A percentile compares a stretch with the other conserved stretches of the same genome.
Conservation (phyloP, 768 basidiomycete species). For the Cystobasidiopsis lactophilus region DNA sequence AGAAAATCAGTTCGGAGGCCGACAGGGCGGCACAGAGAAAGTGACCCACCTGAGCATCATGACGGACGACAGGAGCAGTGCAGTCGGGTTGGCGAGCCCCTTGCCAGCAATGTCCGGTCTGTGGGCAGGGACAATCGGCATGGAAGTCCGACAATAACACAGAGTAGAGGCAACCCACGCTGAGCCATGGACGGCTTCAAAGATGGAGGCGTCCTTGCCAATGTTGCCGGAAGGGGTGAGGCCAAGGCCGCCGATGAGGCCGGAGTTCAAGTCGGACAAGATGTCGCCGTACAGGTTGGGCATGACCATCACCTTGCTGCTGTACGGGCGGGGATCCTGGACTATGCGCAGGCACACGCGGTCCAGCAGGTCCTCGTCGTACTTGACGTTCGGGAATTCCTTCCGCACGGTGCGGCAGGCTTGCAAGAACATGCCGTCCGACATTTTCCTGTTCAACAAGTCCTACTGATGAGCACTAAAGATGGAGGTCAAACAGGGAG, state of each 20-base stretch:
- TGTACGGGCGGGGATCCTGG: conserved; percentile 76
- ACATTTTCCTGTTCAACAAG: conserved; percentile 68
- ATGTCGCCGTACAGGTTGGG: conserved; percentile 45
- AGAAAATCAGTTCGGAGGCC: too few species aligned
- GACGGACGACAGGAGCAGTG: conserved; percentile 71
- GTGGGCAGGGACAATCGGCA: neutral
- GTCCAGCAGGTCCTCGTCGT: conserved; percentile 93
- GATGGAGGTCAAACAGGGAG: neutral
- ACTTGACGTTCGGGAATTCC: conserved; percentile 75
- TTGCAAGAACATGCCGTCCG: conserved; percentile 97
- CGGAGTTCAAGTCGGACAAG: conserved; percentile 74
- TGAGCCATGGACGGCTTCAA: conserved; percentile 97
- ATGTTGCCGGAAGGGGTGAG: conserved; percentile 54
- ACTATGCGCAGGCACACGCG: conserved; percentile 88
- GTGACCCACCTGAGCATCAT: too few species aligned
- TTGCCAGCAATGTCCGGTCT: conserved; percentile 75
- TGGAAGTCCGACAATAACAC: neutral
- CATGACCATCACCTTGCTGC: conserved; percentile 99
- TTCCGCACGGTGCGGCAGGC: conserved; percentile 91
- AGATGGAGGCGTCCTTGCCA: conserved; percentile 81
- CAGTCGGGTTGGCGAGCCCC: conserved; percentile 97
- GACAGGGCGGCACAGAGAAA: too few species aligned
- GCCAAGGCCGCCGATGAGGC: conserved; percentile 90
- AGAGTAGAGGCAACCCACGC: conserved; percentile 72
- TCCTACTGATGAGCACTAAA: neutral